phyloP scores from a whole-genome alignment of 371 early-diverging fungal species.

The Parasitella parasitica region DNA sequence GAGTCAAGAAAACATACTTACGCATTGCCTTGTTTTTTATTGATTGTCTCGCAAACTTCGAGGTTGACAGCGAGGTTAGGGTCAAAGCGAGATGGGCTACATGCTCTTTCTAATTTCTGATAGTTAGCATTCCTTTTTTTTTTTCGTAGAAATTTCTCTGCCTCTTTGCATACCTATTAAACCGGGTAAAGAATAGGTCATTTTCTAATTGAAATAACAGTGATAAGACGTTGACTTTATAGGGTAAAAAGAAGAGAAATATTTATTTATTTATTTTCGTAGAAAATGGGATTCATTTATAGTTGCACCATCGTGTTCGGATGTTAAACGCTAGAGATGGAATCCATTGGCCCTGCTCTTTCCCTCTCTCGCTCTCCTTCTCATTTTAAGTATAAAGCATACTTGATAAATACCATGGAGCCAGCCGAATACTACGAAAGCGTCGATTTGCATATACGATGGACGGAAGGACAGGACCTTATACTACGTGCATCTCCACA shows the following conservation, averaged over 20 bases:
- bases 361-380: not conserved
- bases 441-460: conserved; percentile 45
- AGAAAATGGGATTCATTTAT: not conserved
- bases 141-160: not conserved
- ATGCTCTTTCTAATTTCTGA: conserved; percentile 69
- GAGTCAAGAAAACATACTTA: conserved; percentile 34
- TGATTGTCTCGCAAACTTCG: conserved; percentile 93
- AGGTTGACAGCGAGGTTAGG: conserved; percentile 87
- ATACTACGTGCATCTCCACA: conserved; percentile 31
- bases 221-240: not conserved
- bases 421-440: conserved; percentile 34
- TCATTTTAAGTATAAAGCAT: no score
- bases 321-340: not conserved
- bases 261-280: no score
- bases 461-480: conserved; percentile 45
- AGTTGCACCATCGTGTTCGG: not conserved
- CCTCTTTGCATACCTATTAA: conserved; percentile 21
- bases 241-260: not conserved
- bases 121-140: not conserved
- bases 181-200: conserved; percentile 20
- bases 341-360: not conserved
- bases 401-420: conserved; percentile 9
- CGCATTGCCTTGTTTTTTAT: conserved; percentile 83
- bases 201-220: not conserved
- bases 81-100: conserved; percentile 66